Evolutionary conservation across 192 early-diverging fungal genomes (phyloP).

Genomic region (Podila verticillata): DNA sequence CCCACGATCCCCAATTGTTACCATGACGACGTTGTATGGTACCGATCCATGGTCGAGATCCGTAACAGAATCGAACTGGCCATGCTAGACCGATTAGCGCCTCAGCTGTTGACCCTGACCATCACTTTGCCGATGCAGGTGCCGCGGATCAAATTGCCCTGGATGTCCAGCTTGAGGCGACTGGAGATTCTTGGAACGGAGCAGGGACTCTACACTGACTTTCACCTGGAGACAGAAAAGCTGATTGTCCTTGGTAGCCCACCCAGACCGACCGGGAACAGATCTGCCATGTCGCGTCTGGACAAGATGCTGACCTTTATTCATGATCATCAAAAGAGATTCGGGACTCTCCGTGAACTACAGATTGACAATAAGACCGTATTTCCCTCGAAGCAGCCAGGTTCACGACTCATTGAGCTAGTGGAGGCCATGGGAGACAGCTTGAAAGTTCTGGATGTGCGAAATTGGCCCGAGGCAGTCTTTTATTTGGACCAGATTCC

Average conservation of each 20-base stretch:
- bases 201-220: slow-evolving; percentile 13
- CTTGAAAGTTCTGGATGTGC: slow-evolving; percentile 30
- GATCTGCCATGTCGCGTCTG: slow-evolving; percentile 5
- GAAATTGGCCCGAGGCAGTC: slow-evolving; percentile 34
- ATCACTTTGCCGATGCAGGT: slow-evolving; percentile 36
- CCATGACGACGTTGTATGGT: slow-evolving; percentile 37
- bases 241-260: background rate
- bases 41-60: slow-evolving; percentile 36
- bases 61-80: slow-evolving; percentile 38
- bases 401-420: slow-evolving; percentile 16
- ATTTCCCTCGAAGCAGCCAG: background rate
- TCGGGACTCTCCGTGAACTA: slow-evolving; percentile 34
- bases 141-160: slow-evolving; percentile 19
- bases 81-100: slow-evolving; percentile 26
- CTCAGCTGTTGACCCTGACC: slow-evolving; percentile 23
- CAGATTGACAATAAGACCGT: slow-evolving; percentile 32
- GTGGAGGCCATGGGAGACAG: slow-evolving; percentile 48
- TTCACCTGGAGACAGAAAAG: slow-evolving; percentile 12
- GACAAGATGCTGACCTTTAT: slow-evolving; percentile 40
- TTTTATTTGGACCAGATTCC: slow-evolving; percentile 39
- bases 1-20: slow-evolving; percentile 49
- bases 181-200: slow-evolving; percentile 37
- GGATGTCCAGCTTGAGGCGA: slow-evolving; percentile 20
- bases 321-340: slow-evolving; percentile 33
- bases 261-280: background rate